Base-by-base conservation (phyloP, 768 basidiomycete genomes). In the Glaciozyma antarctica region DNA sequence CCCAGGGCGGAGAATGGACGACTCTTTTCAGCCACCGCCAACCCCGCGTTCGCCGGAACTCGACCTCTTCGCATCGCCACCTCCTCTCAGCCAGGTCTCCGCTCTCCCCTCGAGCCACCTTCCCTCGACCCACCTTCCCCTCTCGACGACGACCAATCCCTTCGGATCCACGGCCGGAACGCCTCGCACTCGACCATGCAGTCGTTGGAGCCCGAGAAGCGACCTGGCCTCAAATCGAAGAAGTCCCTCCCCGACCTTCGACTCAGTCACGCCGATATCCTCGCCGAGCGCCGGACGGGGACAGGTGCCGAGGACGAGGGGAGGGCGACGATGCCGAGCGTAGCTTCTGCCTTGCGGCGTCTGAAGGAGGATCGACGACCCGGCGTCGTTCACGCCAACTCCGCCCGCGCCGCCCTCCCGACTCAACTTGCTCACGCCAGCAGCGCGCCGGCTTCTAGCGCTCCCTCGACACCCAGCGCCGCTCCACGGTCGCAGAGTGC, bases 201-300 rank as follows among this genome's bases (percentile, higher is more conserved):
- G 48, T 28, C 65, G 22, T 34, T 47, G 38, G 58, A 58, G 16
- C n/a, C 58, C 5, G 45, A 52, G 1, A 22, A 58, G 3, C 64
- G 64, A 0, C 47, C 55, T 3, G 66, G 57, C 2, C 65, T 79
- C 12, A 72, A 73, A 5, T 63, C 80, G 43, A 92, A 90, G 79
- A 88, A 92, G 77, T 91, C 89, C 63, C 80, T 94, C 63, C 91
- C 92, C 10, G 90, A 95, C 73, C 78, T 94, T 55, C 82, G 87
- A 32, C 82, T 77, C 57, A 76, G 74, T 53, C 78, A 79, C 61
- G 74, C 76, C 43, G 74, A 76, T 60, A 78, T 77, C 67, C 75
- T 78, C 13, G 70, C 72, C 30, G 78, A 79, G 41, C 71, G 77
- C 8, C 61, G 72, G 22, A 57, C 34, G 1, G 65, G 60, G 0